Base-by-base conservation (phyloP, 352 stramenopile species). In the Phytophthora palmivora region DNA sequence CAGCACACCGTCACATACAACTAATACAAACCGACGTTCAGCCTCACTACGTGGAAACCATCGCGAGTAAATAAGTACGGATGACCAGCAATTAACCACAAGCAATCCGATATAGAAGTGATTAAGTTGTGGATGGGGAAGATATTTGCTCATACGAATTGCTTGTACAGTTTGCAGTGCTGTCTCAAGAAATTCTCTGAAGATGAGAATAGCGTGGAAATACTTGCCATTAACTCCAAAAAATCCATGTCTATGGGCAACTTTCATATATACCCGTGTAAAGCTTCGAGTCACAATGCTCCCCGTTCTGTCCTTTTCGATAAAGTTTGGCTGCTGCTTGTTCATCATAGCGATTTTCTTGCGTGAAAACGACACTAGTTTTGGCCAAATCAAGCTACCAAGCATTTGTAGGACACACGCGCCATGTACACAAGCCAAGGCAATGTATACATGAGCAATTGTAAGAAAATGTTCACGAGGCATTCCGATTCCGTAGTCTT, bases 21-120 rank as follows among this genome's bases (percentile, higher is more conserved):
- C n/a, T 11, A 30, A 21, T 7, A 43, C 38, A 67, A 77, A 50
- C 2, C 53, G 63, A 22, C 63, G 63, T 1, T 12, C 21, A 15
- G 63, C 56, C 36, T 71, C 50, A n/a, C 44, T 28, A 18, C 21
- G 19, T 47, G 41, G 47, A 24, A 70, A 66, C 47, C 56, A 61
- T 10, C 46, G 37, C 0, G 56, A 60, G 36, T 75, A 47, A 1
- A 76, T 32, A 6, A 76, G n/a, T 0, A 63, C 33, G n/a, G 51
- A 44, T 0, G 55, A 58, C 68, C 63, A 76, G 11, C 63, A 73
- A 36, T 73, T 76, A 4, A 61, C 8, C 2, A 70, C 52, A 7
- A 82, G 12, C 4, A 82, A 34, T 0, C 21, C 26, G 6, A 77
- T 67, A 9, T 72, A 77, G 18, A 79, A 62, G 0, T 51, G 50